Evolutionary conservation across 148 eudicot genomes (phyloP).

Genomic region (Mesembryanthemum crystallinum): DNA sequence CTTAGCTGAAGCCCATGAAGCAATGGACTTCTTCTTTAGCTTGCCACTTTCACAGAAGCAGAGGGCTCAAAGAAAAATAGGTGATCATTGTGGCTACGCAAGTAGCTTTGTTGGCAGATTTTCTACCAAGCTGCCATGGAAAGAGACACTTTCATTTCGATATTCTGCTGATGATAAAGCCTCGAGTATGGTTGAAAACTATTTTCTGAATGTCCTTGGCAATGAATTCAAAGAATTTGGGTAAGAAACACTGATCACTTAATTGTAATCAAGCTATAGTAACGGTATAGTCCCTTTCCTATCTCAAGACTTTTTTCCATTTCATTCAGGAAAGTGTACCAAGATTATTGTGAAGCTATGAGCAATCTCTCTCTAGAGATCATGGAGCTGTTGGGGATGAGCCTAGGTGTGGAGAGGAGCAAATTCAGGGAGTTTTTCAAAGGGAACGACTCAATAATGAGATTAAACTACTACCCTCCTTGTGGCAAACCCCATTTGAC

Average conservation of each 20-base stretch:
- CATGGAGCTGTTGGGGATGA: conserved; percentile 56
- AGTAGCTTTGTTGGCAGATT: conserved; percentile 62
- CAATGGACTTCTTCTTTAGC: conserved; percentile 38
- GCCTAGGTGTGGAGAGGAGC: conserved; percentile 46
- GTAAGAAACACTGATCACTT: conserved; percentile 27
- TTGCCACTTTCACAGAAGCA: conserved; percentile 42
- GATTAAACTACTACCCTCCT: conserved; percentile 61
- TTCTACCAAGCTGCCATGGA: conserved; percentile 68
- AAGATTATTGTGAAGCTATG: conserved; percentile 56
- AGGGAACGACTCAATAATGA: conserved; percentile 53
- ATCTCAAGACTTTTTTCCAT: background rate
- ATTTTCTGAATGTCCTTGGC: conserved; percentile 38
- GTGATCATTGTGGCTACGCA: conserved; percentile 62
- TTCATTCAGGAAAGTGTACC: conserved; percentile 41
- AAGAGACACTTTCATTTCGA: conserved; percentile 61
- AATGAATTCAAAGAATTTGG: conserved; percentile 42
- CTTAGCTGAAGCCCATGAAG: conserved; percentile 38
- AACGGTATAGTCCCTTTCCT: background rate
- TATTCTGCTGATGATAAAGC: conserved; percentile 30
- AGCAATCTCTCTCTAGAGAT: conserved; percentile 48
- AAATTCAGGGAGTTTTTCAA: conserved; percentile 49
- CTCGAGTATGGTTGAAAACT: conserved; percentile 36
- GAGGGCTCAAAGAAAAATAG: conserved; percentile 42
- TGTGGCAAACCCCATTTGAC: conserved; percentile 51
- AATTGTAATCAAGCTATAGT: background rate